Evolutionary conservation across 169 alveolate genomes (phyloP), one percentile per base, ranked within the genome.

Genomic region (Babesia sp.): DNA sequence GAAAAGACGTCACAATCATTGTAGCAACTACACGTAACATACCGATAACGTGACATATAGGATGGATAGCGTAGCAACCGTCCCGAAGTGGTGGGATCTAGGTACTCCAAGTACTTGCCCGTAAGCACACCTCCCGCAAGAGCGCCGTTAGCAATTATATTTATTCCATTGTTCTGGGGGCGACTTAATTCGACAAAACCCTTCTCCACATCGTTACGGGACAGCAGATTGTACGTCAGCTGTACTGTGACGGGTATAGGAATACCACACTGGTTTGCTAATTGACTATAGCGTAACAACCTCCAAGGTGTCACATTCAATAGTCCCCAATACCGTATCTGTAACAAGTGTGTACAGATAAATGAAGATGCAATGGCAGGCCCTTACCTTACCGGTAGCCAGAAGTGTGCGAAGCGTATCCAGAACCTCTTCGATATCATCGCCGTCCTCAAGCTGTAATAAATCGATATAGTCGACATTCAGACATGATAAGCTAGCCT

Each of bases 251-350:
- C 92, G 11, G 94, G 93, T 16, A 83, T 90, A 2, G 83, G 86
- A 24, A 90, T 58, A 16, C 89, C 86, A 36, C 75, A 56, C 53
- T 68, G 77, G 63, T 67, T 72, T 2, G 93, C 85, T 36, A 90
- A 76, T 20, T 85, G 85, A 29, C 59, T 67, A 75, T 87, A 91
- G 14, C 80, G 84, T 58, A 90, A 53, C 34, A 87, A 63, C 0
- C 95, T 94, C 72, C 82, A 91, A 24, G 93, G 94, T 2, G 95
- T 91, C 81, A 90, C 95, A 72, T 91, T 91, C 66, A 92, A 79
- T 45, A 91, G 76, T 14, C 95, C 95, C 95, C 95, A 91, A 37
- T 85, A 92, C 26, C 93, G 88, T 29, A 87, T 84, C 92, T 86
- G 71, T 11, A 31, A 12, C 31, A 34, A 24, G 11, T 18, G 14